Evolutionary conservation across 228 moss, liverwort and hornwort genomes (phyloP).

Genomic region (Sphagnum fallax): DNA sequence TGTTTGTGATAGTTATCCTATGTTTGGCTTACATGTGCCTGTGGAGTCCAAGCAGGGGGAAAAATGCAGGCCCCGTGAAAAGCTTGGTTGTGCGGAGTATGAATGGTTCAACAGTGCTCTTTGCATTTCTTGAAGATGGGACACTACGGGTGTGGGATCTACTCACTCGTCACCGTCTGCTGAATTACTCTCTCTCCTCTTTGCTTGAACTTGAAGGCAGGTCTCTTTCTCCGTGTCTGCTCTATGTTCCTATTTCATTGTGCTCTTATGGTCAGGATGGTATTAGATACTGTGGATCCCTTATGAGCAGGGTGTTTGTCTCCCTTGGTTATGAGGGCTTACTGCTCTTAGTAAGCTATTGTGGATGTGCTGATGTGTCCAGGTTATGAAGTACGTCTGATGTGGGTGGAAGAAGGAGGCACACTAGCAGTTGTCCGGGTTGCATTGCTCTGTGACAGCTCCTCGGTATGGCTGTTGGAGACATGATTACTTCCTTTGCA

Average conservation of each 20-base stretch:
- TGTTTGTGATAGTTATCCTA: too few species aligned
- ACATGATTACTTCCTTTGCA: constrained; percentile 6
- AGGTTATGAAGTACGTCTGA: constrained; percentile 51
- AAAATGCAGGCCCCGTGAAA: constrained; percentile 55
- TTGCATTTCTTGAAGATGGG: constrained; percentile 75
- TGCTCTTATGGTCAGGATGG: too few species aligned
- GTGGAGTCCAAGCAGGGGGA: constrained; percentile 38
- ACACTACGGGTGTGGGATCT: constrained; percentile 83
- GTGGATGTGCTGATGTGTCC: constrained; percentile 2
- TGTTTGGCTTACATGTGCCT: background rate
- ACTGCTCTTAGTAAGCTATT: background rate
- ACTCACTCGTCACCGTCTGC: constrained; percentile 55
- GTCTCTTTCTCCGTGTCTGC: constrained; percentile 15
- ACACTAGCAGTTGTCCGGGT: constrained; percentile 38
- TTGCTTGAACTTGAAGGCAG: constrained; percentile 60
- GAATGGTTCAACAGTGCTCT: constrained; percentile 47
- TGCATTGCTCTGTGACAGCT: constrained; percentile 51
- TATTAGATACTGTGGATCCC: background rate
- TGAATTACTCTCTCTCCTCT: constrained; percentile 54
- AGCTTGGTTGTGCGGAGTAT: constrained; percentile 48
- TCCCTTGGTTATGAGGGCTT: background rate
- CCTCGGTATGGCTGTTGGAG: constrained; percentile 24
- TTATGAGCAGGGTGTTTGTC: background rate
- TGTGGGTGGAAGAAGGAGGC: constrained; percentile 73
- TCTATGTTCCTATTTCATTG: background rate